Conservation (phyloP, 2,329 filamentous ascomycete species). For the Dactylellina haptotyla region DNA sequence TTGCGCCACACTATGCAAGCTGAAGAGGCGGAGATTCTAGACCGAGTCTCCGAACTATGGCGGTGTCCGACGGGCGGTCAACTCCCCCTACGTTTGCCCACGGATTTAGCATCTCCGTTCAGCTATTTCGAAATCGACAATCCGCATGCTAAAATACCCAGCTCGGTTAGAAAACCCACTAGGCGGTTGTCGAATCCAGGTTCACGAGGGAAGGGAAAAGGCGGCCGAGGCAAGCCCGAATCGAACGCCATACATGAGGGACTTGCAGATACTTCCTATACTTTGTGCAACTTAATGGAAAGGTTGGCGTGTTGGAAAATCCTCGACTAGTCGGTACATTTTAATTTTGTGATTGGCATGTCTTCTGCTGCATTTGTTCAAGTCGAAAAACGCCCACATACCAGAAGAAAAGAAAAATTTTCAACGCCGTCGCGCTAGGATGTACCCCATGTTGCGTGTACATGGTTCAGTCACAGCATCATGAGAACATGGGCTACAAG, state of each 20-base stretch:
- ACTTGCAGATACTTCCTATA: slow-evolving; percentile 52
- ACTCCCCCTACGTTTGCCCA: slow-evolving; percentile 8
- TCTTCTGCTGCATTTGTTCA: slow-evolving; percentile 40
- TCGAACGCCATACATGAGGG: slow-evolving; percentile 44
- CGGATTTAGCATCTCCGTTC: slow-evolving; percentile 38
- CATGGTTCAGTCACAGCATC: slow-evolving; percentile 44
- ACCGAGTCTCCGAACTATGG: slow-evolving; percentile 45
- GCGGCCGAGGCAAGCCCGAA: slow-evolving; percentile 20
- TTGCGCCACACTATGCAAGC: slow-evolving; percentile 51
- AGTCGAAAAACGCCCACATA: slow-evolving; percentile 41
- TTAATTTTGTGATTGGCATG: slow-evolving; percentile 35
- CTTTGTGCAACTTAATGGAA: slow-evolving; percentile 44
- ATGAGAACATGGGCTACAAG: slow-evolving; percentile 40
- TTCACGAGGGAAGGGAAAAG: slow-evolving; percentile 16
- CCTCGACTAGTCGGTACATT: slow-evolving; percentile 18
- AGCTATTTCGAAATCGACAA: neutral
- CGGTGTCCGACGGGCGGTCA: slow-evolving; percentile 38
- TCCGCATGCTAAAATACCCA: slow-evolving; percentile 37
- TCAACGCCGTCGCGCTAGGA: slow-evolving; percentile 15
- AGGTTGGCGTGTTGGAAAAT: slow-evolving; percentile 20
- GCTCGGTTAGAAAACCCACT: slow-evolving; percentile 17
- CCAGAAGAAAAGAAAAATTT: slow-evolving; percentile 29
- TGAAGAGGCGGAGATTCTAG: slow-evolving; percentile 46
- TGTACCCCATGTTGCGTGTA: slow-evolving; percentile 31
- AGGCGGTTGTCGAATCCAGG: slow-evolving; percentile 27